Evolutionary conservation across 371 early-diverging fungal genomes (phyloP), one percentile per base, ranked within the genome.

Genomic region (Haplosporangium sp.): DNA sequence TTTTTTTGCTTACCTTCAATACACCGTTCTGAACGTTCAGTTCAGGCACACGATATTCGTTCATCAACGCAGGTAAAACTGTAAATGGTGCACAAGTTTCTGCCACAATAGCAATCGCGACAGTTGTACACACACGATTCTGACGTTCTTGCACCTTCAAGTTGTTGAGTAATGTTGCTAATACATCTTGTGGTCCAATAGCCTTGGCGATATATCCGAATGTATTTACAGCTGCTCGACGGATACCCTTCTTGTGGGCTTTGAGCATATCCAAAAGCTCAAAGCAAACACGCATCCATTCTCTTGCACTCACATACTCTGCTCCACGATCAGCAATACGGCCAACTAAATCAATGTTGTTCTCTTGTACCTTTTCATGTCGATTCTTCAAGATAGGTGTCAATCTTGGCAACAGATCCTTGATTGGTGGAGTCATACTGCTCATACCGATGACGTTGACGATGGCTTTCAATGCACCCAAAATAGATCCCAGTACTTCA

Each of bases 221-320:
- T 0, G 98, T 99, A 85, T 94, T 96, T 76, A 98, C 96, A 11
- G 97, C 94, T 0, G 97, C 97, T 66, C 98, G 93, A 39, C 98
- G 94, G 79, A 97, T 98, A 48, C 94, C 95, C 87, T 94, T 97
- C 79, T 94, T 95, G 87, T 96, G 97, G 1, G 99, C 97, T 77
- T 97, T 96, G 58, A 99, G 88, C 84, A 97, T 89, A 82, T 98
- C 99, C 53, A 98, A 87, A 53, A 99, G 86, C 83, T 97, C 98
- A 77, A 98, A 98, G 73, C 98, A 98, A 70, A 97, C 97, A 65
- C 99, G 94, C 97, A 99, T 97, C 99, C 99, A 99, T 87, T 99
- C 99, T 75, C 97, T 92, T 4, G 98, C 95, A 71, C 93, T 92
- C n/a, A 99, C 98, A 84, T 92, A 94, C 79, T 98, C 98, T n/a